Percentiles rank a stretch among this genome's conserved stretches.
Evolutionary conservation across 1,284 basidiomycete genomes (phyloP).

Genomic region (Naganishia sp.): DNA sequence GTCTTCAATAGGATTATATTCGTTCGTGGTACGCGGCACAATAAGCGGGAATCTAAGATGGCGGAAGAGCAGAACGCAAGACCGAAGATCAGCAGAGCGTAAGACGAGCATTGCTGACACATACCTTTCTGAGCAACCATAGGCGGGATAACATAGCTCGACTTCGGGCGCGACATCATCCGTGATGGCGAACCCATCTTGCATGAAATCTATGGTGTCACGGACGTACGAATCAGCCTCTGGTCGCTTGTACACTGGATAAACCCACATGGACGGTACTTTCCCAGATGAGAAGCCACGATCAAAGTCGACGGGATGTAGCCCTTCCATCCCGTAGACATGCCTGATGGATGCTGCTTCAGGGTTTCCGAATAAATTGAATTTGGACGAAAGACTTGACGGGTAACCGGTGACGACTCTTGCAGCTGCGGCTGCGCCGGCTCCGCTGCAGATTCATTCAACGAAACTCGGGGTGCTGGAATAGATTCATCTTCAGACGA

Average conservation of each 20-base stretch:
- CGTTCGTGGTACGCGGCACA: conserved; percentile 46
- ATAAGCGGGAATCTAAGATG: conserved; percentile 49
- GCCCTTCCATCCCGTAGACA: conserved; percentile 24
- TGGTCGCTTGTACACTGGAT: background rate
- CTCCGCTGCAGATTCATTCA: background rate
- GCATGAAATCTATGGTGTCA: conserved; percentile 46
- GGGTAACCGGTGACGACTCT: conserved; percentile 8
- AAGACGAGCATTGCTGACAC: conserved; percentile 13
- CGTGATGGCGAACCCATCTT: conserved; percentile 46
- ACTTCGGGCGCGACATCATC: conserved; percentile 47
- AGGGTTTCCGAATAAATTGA: conserved; percentile 3
- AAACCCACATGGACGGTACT: conserved; percentile 33
- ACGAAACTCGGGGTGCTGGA: background rate
- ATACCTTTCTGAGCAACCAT: conserved; percentile 49
- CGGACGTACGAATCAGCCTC: background rate
- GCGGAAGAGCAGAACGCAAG: background rate
- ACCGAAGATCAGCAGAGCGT: background rate
- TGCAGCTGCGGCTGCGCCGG: background rate
- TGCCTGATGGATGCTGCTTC: background rate
- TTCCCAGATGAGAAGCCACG: conserved; percentile 11
- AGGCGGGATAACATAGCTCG: conserved; percentile 53
- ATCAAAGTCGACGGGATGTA: conserved; percentile 33
- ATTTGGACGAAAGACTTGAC: conserved; percentile 20
- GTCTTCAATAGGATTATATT: conserved; percentile 55
- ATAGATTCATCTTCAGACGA: background rate